Percentiles rank a stretch among this genome's conserved stretches.
Conservation (phyloP, 1,284 basidiomycete genomes). For the Anthracocystis setariae region DNA sequence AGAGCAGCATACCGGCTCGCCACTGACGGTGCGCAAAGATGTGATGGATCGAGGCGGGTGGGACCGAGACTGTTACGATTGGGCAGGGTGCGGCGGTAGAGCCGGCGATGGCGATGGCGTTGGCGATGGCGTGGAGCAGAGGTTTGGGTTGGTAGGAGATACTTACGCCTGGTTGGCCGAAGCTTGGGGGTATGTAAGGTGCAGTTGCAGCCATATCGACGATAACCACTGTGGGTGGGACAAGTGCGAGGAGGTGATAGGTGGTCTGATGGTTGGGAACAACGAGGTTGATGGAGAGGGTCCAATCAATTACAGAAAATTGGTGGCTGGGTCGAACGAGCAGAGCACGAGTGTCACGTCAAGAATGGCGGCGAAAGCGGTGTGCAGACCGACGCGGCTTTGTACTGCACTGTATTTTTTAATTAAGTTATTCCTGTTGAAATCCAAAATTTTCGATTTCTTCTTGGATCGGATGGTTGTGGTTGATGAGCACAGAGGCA, state of each 20-base stretch:
- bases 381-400: too few species aligned
- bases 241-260: not conserved
- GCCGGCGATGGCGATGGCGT: not conserved
- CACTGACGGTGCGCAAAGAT: slow-evolving; percentile 67
- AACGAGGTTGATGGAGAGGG: not conserved
- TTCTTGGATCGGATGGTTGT: slow-evolving; percentile 9
- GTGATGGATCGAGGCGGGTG: slow-evolving; percentile 60
- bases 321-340: too few species aligned
- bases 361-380: too few species aligned
- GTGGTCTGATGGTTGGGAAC: not conserved
- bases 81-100: not conserved
- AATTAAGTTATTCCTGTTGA: not conserved
- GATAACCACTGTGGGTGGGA: not conserved
- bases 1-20: slow-evolving; percentile 65
- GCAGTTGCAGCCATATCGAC: not conserved
- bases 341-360: not conserved
- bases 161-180: slow-evolving; percentile 51
- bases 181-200: slow-evolving; percentile 42
- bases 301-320: too few species aligned
- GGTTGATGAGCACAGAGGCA: not conserved
- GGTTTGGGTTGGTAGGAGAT: slow-evolving; percentile 47
- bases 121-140: slow-evolving; percentile 7
- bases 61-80: slow-evolving; percentile 52
- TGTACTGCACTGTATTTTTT: too few species aligned
- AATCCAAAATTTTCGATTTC: slow-evolving; percentile 4